Evolutionary conservation across 2,329 filamentous ascomycete genomes (phyloP).

Genomic region (Colletotrichum gloeosporioides): DNA sequence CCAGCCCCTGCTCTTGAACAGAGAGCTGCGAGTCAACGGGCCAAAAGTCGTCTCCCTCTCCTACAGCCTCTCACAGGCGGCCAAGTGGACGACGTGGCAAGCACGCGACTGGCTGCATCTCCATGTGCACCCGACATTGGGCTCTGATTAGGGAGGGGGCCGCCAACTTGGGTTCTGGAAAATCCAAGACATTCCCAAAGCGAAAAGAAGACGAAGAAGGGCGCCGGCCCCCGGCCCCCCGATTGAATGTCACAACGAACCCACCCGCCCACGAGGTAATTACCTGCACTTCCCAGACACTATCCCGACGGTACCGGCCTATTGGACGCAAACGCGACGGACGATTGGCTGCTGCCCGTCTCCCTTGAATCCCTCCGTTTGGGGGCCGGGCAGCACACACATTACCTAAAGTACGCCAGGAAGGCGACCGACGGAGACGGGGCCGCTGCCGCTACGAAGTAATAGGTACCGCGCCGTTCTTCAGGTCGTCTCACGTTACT

Average conservation of each 20-base stretch:
- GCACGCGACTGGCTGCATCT: conserved; percentile 22
- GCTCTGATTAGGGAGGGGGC: neutral
- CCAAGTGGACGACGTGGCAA: conserved; percentile 30
- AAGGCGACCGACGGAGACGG: neutral
- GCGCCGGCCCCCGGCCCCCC: neutral
- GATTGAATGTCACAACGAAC: conserved; percentile 6
- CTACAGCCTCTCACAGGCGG: conserved; percentile 31
- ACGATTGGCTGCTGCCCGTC: neutral
- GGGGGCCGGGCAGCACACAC: neutral
- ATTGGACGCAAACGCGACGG: neutral
- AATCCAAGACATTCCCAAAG: conserved; percentile 5
- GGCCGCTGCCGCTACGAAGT: neutral
- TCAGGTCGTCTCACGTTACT: neutral
- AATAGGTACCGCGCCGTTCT: neutral
- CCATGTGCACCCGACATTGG: neutral
- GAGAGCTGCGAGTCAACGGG: conserved; percentile 1
- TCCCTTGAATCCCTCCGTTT: neutral
- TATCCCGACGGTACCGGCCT: conserved; percentile 2
- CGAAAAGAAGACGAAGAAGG: neutral
- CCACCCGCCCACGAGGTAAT: conserved; percentile 14
- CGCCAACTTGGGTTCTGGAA: neutral
- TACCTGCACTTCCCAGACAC: conserved; percentile 1
- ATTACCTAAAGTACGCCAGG: neutral
- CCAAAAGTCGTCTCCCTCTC: neutral
- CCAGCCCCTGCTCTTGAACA: neutral